Percentiles rank a stretch among this genome's conserved stretches.
phyloP scores from a whole-genome alignment of 2,329 filamentous ascomycete species.

The Sclerotinia trifoliorum region DNA sequence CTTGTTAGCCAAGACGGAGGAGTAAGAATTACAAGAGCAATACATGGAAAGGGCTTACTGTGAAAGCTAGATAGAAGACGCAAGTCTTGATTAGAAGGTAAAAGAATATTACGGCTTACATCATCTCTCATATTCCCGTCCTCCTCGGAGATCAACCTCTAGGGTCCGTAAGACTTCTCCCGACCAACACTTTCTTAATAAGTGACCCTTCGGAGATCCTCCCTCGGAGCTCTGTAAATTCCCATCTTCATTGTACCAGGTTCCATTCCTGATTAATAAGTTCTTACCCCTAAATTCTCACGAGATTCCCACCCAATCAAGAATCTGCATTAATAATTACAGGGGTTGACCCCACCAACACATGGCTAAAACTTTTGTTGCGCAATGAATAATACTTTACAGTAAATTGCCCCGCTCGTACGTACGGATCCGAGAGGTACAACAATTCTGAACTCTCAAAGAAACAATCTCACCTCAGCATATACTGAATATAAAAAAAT shows the following conservation, averaged over 20 bases:
- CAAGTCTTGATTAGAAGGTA: constrained; percentile 17
- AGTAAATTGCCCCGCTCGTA: constrained; percentile 14
- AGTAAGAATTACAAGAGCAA: constrained; percentile 20
- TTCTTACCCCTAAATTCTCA: background rate
- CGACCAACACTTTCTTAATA: background rate
- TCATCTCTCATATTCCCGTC: background rate
- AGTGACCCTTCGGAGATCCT: constrained; percentile 9
- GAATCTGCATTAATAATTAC: background rate
- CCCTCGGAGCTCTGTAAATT: constrained; percentile 1
- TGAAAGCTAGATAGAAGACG: constrained; percentile 18
- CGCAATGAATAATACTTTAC: background rate
- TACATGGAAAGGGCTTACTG: background rate
- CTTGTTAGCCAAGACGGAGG: constrained; percentile 43
- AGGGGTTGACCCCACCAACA: constrained; percentile 10
- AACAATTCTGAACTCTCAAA: background rate
- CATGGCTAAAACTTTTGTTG: constrained; percentile 16
- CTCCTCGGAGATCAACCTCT: constrained; percentile 2
- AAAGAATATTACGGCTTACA: constrained; percentile 9
- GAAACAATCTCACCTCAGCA: constrained; percentile 20
- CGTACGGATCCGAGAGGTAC: background rate
- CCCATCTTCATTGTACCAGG: background rate
- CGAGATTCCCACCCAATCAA: constrained; percentile 7
- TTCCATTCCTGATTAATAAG: background rate
- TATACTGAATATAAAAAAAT: background rate
- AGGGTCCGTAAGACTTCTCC: background rate